Evolutionary conservation across 768 basidiomycete genomes (phyloP).

Genomic region (Auricularia sp.): DNA sequence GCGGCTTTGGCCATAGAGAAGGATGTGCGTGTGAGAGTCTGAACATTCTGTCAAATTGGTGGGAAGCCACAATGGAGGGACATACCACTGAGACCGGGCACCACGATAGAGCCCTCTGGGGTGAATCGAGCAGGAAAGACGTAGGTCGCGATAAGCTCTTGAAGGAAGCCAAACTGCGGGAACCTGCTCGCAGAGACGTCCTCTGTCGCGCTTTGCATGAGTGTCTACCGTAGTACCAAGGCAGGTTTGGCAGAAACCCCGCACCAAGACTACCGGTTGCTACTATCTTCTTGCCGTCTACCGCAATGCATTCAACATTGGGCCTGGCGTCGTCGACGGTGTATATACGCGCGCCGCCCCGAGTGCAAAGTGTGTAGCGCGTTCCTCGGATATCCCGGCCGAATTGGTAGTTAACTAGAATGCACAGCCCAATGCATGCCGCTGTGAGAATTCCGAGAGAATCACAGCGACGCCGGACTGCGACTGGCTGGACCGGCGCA

Average conservation of each 20-base stretch:
- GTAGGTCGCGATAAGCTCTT: background rate
- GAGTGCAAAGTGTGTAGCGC: background rate
- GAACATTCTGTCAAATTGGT: background rate
- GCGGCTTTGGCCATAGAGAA: slow-evolving; percentile 63
- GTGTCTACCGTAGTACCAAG: no score
- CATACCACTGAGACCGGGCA: background rate
- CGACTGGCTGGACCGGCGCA: no score
- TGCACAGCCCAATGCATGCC: no score
- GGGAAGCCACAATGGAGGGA: background rate
- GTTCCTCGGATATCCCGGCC: no score
- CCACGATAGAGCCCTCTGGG: background rate
- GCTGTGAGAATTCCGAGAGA: no score
- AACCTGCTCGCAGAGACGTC: no score
- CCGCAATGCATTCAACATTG: background rate
- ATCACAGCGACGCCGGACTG: no score
- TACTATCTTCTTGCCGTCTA: background rate
- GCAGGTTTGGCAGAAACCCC: no score
- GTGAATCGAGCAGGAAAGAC: background rate
- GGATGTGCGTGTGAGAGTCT: slow-evolving; percentile 80
- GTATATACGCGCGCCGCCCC: background rate
- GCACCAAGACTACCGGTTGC: background rate
- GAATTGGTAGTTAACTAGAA: no score
- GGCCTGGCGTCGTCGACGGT: slow-evolving; percentile 1
- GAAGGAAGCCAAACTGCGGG: no score
- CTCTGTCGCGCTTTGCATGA: no score